Base-by-base conservation (phyloP, 352 stramenopile species). In the Phytophthora rubi region DNA sequence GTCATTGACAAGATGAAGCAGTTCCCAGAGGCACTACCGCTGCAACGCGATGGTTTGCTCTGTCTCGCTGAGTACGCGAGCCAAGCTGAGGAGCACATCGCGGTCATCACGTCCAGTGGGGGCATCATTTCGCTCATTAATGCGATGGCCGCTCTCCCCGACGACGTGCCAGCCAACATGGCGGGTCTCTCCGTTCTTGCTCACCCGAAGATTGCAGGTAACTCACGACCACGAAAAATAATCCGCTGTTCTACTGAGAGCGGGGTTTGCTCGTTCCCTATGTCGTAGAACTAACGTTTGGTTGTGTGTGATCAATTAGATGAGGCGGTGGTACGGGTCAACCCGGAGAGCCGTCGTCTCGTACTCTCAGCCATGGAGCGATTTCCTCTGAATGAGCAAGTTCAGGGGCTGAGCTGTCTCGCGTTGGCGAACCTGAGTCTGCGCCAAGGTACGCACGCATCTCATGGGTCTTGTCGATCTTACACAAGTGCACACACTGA, bases 351-450 rank as follows among this genome's bases (percentile, higher is more conserved):
- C 21, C 70, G 78, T 0, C 76, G 78, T 6, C 73, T 91, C 6
- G 83, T 89, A 10, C 68, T 91, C 21, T 85, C 80, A 9, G 78
- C 81, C 42, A 90, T 90, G 83, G 70, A 73, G 39, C 70, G 81
- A 0, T 90, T 91, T 55, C 80, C 80, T n/a, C 57, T 88, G 15
- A 83, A 75, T 26, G 81, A 90, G 59, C 76, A 87, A 56, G 58
- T 90, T 1, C 81, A 91, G 52, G 83, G 81, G 2, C 65, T 91
- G 16, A 62, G 75, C 6, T 86, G 73, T 33, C 68, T 91, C 3
- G 80, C 81, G 3, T 67, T 91, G 16, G 77, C 78, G 6, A 91
- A 91, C 18, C 55, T 91, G 3, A 89, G 81, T 48, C 62, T 90
- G 30, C 81, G 81, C 6, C 75, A 89, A 69, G 73, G 81, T 86